Conservation (phyloP, 768 basidiomycete species). For the Naganishia vishniacii region DNA sequence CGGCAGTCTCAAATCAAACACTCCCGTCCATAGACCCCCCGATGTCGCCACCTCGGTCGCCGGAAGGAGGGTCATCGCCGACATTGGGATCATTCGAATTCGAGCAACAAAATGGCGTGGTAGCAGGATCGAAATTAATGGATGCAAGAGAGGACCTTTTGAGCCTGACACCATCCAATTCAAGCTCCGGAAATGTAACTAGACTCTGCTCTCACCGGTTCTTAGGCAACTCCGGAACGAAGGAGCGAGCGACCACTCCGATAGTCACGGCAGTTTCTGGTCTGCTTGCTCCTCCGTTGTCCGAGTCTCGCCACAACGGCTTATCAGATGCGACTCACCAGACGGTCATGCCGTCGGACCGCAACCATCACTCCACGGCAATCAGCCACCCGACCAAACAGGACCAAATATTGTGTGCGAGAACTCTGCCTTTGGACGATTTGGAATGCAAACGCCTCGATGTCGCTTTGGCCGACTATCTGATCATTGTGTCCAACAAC, state of each 20-base stretch:
- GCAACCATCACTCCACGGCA: neutral
- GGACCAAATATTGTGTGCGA: neutral
- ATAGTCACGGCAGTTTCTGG: too few species aligned
- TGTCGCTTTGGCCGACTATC: neutral
- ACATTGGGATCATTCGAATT: neutral
- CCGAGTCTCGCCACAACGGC: too few species aligned
- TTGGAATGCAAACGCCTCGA: constrained; percentile 1
- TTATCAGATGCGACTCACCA: too few species aligned
- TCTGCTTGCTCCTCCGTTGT: too few species aligned
- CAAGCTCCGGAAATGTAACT: neutral
- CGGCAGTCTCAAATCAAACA: neutral
- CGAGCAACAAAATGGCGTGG: neutral
- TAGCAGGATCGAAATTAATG: neutral
- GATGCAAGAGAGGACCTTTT: neutral
- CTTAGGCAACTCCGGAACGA: neutral
- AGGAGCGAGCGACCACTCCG: neutral
- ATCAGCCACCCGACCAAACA: neutral
- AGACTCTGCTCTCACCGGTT: neutral
- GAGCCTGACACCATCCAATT: constrained; percentile 10
- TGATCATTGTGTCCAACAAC: neutral
- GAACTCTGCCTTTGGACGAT: neutral
- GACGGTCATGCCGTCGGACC: too few species aligned
- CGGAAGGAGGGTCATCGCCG: neutral
- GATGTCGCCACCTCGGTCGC: constrained; percentile 12
- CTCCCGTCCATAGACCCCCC: neutral